phyloP scores from a whole-genome alignment of 2,329 filamentous ascomycete genomes.

The Xylariaceae sp. region DNA sequence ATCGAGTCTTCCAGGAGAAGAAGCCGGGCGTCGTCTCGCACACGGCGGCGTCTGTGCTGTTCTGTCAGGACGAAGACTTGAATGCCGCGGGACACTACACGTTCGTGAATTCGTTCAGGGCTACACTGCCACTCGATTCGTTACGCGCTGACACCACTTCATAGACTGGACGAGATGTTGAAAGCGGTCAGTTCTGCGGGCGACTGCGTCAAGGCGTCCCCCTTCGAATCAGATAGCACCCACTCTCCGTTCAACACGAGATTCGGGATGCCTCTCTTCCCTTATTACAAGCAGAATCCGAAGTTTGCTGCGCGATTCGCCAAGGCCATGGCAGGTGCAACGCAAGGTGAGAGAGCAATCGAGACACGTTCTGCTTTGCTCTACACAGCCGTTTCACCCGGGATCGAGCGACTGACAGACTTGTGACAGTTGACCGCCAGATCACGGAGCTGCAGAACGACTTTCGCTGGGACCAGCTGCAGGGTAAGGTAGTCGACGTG shows the following conservation, averaged over 20 bases:
- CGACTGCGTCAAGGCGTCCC: constrained; percentile 10
- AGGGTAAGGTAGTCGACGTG: constrained; percentile 11
- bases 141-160: too few relatives aligned
- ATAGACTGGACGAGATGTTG: constrained; percentile 19
- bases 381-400: too few relatives aligned
- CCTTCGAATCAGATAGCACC: constrained; percentile 11
- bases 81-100: too few relatives aligned
- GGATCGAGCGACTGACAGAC: neutral
- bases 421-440: constrained; percentile 6
- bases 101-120: too few relatives aligned
- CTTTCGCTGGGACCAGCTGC: constrained; percentile 6
- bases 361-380: too few relatives aligned
- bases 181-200: constrained; percentile 15
- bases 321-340: constrained; percentile 10
- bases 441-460: constrained; percentile 4
- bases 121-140: too few relatives aligned
- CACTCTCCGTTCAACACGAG: constrained; percentile 14
- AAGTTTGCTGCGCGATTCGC: constrained; percentile 7
- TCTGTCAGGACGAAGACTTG: constrained; percentile 11
- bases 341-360: constrained; percentile 6
- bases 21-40: constrained; percentile 13
- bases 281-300: constrained; percentile 5
- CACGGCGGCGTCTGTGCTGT: constrained; percentile 6
- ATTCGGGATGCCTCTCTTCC: constrained; percentile 11
- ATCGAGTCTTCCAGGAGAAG: constrained; percentile 17